Evolutionary conservation across 2,329 filamentous ascomycete genomes (phyloP).

Genomic region (Fusarium sp.): DNA sequence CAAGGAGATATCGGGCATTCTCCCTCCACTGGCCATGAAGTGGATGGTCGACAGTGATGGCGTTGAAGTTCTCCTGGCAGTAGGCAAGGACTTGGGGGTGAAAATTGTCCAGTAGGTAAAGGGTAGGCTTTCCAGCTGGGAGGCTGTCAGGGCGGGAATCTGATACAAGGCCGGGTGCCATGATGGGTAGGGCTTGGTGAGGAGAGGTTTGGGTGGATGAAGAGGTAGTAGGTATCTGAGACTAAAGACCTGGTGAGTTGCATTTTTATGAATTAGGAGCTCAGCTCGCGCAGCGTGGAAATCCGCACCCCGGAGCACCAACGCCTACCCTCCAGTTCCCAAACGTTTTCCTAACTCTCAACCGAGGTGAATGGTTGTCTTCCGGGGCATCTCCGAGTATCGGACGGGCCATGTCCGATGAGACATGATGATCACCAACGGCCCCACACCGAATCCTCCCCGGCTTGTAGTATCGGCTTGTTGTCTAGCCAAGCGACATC

Average conservation of each 20-base stretch:
- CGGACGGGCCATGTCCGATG: conserved; percentile 10
- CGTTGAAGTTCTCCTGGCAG: conserved; percentile 50
- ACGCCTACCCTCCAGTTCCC: not conserved
- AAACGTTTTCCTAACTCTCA: not conserved
- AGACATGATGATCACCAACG: not conserved
- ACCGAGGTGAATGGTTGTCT: not conserved
- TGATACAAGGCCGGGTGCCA: conserved; percentile 21
- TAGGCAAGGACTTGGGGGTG: conserved; percentile 49
- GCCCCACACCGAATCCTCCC: conserved; percentile 23
- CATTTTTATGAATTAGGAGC: conserved; percentile 12
- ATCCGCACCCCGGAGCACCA: not conserved
- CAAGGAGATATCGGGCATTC: conserved; percentile 52
- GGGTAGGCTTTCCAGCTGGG: conserved; percentile 45
- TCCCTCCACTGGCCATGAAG: conserved; percentile 51
- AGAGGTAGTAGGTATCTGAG: not conserved
- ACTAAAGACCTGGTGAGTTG: not conserved
- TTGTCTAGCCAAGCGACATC: not conserved
- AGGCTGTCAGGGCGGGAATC: conserved; percentile 4
- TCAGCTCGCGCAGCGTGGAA: not conserved
- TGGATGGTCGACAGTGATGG: conserved; percentile 48
- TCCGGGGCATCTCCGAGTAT: not conserved
- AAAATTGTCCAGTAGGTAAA: conserved; percentile 53
- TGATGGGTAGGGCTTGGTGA: not conserved
- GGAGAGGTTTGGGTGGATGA: not conserved
- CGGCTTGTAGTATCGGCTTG: conserved; percentile 5